These are phyloP conservation scores for Neurospora hispaniola DNA, from an alignment of 495 filamentous ascomycete genomes.

Conservation along the genomic window DNA sequence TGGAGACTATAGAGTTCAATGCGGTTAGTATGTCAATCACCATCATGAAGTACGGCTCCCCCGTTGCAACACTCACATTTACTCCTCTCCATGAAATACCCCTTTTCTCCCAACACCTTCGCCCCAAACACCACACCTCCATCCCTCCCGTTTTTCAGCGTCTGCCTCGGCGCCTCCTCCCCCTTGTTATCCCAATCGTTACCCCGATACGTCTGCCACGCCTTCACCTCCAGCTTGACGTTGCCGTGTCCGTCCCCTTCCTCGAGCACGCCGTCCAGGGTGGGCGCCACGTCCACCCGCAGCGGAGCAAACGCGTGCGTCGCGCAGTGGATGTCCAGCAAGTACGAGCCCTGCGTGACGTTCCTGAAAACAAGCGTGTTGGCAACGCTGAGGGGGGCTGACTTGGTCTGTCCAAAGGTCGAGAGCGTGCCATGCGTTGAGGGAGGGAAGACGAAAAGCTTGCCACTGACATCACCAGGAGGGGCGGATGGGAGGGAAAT, in stretches of 20 bases:
- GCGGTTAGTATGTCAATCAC: background rate
- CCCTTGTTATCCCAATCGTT: conserved; percentile 83
- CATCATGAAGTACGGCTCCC: background rate
- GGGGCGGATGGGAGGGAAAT: conserved; percentile 37
- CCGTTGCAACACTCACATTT: conserved; percentile 46
- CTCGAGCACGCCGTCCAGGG: conserved; percentile 10
- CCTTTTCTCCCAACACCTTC: conserved; percentile 49
- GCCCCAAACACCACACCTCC: conserved; percentile 42
- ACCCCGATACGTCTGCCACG: conserved; percentile 79
- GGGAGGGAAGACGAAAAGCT: conserved; percentile 48
- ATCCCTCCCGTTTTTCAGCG: conserved; percentile 8
- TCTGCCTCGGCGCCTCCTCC: conserved; percentile 38
- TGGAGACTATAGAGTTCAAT: conserved; percentile 25
- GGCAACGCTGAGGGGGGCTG: conserved; percentile 50
- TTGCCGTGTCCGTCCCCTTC: conserved; percentile 33
- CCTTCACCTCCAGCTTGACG: conserved; percentile 39
- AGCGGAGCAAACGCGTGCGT: conserved; percentile 67
- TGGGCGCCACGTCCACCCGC: conserved; percentile 57
- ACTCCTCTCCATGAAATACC: conserved; percentile 60
- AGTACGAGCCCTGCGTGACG: conserved; percentile 56
- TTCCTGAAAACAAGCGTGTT: conserved; percentile 67
- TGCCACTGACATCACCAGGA: conserved; percentile 35
- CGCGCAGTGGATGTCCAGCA: conserved; percentile 64
- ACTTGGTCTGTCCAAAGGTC: conserved; percentile 33
- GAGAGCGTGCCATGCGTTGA: conserved; percentile 66